Conservation (phyloP, 2,329 filamentous ascomycete species). For the Aspergillus aculeatinus region DNA sequence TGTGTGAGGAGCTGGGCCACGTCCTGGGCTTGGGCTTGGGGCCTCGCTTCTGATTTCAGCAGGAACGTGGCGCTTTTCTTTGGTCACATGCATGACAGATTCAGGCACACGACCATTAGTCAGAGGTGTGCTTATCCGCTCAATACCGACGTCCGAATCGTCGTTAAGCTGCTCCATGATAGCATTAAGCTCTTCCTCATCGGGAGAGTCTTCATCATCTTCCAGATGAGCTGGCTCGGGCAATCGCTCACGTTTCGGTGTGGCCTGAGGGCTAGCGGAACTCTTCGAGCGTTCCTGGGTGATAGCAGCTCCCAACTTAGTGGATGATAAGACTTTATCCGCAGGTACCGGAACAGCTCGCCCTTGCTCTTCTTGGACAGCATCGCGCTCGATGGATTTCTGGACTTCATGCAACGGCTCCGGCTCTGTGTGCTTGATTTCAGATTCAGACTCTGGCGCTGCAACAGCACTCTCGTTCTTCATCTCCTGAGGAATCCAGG, state of each 20-base stretch:
- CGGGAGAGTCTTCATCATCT: constrained; percentile 34
- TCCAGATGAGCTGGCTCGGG: constrained; percentile 15
- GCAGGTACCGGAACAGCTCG: constrained; percentile 14
- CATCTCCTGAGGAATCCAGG: constrained; percentile 63
- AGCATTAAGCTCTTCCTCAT: constrained; percentile 76
- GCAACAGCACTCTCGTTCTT: constrained; percentile 45
- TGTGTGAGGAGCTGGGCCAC: constrained; percentile 48
- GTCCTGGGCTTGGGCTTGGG: constrained; percentile 69
- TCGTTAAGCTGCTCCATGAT: constrained; percentile 84
- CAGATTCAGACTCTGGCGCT: constrained; percentile 45
- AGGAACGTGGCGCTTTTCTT: constrained; percentile 54
- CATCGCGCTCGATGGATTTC: background rate
- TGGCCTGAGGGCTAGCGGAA: constrained; percentile 26
- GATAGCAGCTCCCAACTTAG: constrained; percentile 50
- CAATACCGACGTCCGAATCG: constrained; percentile 72
- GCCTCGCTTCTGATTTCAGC: constrained; percentile 63
- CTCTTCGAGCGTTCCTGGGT: constrained; percentile 30
- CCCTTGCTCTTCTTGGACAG: constrained; percentile 11
- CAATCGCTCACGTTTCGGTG: constrained; percentile 21
- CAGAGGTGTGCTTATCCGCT: constrained; percentile 52
- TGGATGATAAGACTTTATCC: constrained; percentile 61
- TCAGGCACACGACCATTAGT: constrained; percentile 26
- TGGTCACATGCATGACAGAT: constrained; percentile 51
- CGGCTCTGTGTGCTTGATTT: constrained; percentile 14
- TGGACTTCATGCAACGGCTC: constrained; percentile 12